These are phyloP conservation scores for Fragaria nilgerrensis DNA, from an alignment of 306 rosid species.

Conservation along the genomic window DNA sequence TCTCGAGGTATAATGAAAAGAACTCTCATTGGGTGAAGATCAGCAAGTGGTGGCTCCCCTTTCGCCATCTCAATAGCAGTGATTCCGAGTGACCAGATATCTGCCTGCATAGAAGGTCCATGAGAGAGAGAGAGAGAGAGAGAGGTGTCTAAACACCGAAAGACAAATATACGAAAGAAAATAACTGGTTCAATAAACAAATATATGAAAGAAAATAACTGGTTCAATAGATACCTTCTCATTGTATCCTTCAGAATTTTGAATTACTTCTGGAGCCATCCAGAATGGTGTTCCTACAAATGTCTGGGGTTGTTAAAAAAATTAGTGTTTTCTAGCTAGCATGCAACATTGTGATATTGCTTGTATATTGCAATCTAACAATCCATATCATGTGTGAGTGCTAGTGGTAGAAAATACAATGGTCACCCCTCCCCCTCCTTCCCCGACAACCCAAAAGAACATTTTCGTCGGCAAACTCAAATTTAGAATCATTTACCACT, in stretches of 20 bases:
- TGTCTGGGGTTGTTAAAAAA: conserved; percentile 67
- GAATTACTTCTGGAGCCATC: conserved; percentile 99
- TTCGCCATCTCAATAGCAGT: conserved; percentile 99
- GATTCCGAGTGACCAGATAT: conserved; percentile 97
- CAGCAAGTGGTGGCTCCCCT: conserved; percentile 99
- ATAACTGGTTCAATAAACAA: conserved; percentile 5
- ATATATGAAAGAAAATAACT: background rate
- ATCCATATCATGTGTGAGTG: background rate
- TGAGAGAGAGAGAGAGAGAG: background rate
- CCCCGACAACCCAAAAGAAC: background rate
- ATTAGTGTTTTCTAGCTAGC: conserved; percentile 42
- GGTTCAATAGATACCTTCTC: conserved; percentile 68
- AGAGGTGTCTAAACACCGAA: background rate
- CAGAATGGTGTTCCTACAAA: conserved; percentile 99
- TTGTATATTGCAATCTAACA: conserved; percentile 2
- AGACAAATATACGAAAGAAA: background rate
- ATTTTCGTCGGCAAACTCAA: background rate
- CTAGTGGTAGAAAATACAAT: background rate
- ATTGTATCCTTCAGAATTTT: conserved; percentile 91
- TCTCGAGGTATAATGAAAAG: conserved; percentile 98
- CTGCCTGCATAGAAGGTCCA: conserved; percentile 67
- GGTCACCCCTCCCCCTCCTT: background rate
- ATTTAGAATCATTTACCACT: background rate
- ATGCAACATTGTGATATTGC: conserved; percentile 1
- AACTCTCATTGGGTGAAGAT: conserved; percentile 99